Percentiles rank a stretch among this genome's conserved stretches.
phyloP scores from a whole-genome alignment of 2,329 filamentous ascomycete genomes.

The Cercospora nicotianae region DNA sequence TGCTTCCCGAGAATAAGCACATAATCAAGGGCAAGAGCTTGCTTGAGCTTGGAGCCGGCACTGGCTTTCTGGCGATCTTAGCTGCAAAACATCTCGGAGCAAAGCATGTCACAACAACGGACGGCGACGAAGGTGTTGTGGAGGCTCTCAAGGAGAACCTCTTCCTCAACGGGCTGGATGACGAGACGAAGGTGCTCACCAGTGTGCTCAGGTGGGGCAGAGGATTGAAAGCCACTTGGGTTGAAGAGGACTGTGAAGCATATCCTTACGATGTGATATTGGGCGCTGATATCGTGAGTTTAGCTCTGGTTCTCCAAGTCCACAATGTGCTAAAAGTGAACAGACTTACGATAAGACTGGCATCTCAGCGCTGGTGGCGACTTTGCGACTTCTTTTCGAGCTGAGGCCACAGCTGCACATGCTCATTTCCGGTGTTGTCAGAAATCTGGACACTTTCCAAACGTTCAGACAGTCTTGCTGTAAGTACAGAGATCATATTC shows the following conservation, averaged over 20 bases:
- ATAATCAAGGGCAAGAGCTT: constrained; percentile 58
- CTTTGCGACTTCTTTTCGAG: constrained; percentile 62
- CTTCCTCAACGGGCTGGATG: constrained; percentile 65
- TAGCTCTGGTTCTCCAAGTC: neutral
- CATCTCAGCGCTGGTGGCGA: constrained; percentile 64
- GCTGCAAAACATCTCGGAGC: constrained; percentile 67
- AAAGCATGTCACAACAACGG: constrained; percentile 64
- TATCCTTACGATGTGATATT: constrained; percentile 62
- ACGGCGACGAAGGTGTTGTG: constrained; percentile 72
- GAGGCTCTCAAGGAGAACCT: constrained; percentile 67
- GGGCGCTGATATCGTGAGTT: constrained; percentile 67
- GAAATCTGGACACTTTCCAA: constrained; percentile 68
- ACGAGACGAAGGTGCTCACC: constrained; percentile 47
- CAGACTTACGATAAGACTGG: constrained; percentile 69
- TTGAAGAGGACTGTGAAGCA: constrained; percentile 51
- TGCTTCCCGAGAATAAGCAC: constrained; percentile 47
- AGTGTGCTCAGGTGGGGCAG: constrained; percentile 67
- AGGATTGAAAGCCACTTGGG: constrained; percentile 59
- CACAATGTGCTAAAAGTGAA: constrained; percentile 17
- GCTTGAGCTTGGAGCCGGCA: constrained; percentile 74
- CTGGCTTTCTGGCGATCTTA: constrained; percentile 72
- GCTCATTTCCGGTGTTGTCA: constrained; percentile 68
- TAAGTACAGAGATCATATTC: constrained; percentile 33
- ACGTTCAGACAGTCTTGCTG: constrained; percentile 62
- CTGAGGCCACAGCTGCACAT: constrained; percentile 59